A percentile compares a stretch with the other conserved stretches of the same genome.
Conservation (phyloP, 495 filamentous ascomycete genomes). For the Podospora pseudopauciseta region DNA sequence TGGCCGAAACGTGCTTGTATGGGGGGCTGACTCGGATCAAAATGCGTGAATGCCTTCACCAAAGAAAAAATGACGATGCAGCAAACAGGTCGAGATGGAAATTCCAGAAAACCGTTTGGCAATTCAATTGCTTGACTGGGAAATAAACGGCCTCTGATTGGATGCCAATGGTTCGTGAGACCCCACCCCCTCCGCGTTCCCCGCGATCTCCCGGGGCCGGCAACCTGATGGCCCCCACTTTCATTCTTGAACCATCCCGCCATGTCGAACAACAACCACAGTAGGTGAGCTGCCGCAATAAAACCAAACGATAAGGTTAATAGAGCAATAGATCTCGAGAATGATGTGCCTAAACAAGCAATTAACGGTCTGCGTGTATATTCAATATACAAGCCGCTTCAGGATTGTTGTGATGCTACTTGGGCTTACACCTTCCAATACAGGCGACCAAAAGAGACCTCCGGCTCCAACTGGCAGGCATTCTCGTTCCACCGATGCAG, state of each 20-base stretch:
- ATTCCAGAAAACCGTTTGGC: too few relatives aligned
- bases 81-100: too few relatives aligned
- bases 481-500: not conserved
- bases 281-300: not conserved
- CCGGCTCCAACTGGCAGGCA: not conserved
- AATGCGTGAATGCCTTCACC: too few relatives aligned
- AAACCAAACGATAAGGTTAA: not conserved
- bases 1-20: too few relatives aligned
- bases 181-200: not conserved
- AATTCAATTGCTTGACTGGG: not conserved
- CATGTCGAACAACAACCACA: too few relatives aligned
- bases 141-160: constrained; percentile 2
- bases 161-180: not conserved
- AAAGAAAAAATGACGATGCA: not conserved
- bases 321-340: not conserved
- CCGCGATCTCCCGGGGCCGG: not conserved
- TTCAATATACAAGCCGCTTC: not conserved
- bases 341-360: not conserved
- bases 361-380: not conserved
- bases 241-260: too few relatives aligned
- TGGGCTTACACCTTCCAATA: not conserved
- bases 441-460: not conserved
- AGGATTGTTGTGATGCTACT: not conserved
- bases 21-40: too few relatives aligned
- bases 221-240: not conserved